A percentile compares a stretch with the other conserved stretches of the same genome.
Conservation (phyloP, 805 yeast genomes). For the Zygotorulaspora florentina region DNA sequence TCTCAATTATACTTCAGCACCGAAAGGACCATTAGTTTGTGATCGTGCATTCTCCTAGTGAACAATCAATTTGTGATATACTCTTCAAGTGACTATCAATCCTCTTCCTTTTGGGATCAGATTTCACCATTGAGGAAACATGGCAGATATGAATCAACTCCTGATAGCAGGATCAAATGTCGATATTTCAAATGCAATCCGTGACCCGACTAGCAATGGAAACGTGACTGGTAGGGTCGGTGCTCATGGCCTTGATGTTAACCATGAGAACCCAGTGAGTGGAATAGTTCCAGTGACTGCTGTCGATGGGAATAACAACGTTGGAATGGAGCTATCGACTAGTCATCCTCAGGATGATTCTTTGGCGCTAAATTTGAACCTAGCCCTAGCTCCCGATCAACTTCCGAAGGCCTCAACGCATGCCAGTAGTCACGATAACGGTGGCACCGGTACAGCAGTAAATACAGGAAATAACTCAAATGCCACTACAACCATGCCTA, state of each 20-base stretch:
- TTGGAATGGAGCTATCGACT: neutral
- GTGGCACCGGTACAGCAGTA: constrained; percentile 1
- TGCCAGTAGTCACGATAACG: neutral
- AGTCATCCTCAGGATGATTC: constrained; percentile 4
- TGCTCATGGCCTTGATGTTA: neutral
- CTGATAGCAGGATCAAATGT: neutral
- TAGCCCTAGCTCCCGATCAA: constrained; percentile 10
- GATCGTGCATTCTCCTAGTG: neutral
- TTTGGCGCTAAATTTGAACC: constrained; percentile 9
- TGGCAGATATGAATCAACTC: neutral
- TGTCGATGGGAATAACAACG: neutral
- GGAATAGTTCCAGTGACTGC: neutral
- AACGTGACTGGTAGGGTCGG: neutral
- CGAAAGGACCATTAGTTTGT: too few relatives aligned
- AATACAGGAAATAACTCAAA: constrained; percentile 7
- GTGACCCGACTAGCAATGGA: neutral
- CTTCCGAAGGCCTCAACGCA: constrained; percentile 2
- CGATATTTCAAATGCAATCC: neutral
- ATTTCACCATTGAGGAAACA: neutral
- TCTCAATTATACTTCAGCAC: too few relatives aligned
- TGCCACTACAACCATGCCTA: constrained; percentile 10
- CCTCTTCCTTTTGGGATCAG: neutral
- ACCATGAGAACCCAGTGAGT: neutral
- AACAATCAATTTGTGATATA: neutral
- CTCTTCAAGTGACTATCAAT: neutral